Base-by-base conservation (phyloP, 2,329 filamentous ascomycete genomes). In the Microsporum canis region DNA sequence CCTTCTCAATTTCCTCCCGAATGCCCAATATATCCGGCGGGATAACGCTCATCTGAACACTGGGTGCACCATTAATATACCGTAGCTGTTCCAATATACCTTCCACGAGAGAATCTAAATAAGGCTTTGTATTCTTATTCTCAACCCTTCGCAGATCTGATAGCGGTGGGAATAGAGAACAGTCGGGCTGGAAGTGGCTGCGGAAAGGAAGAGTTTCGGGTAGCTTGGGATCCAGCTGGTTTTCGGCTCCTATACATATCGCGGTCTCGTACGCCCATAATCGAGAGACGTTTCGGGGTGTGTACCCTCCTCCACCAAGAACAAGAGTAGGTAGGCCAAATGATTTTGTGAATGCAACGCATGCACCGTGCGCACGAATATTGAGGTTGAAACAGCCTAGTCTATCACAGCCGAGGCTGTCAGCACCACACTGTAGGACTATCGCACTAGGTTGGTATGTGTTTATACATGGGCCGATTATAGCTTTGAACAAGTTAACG, bases 241-340 rank as follows among this genome's bases (percentile, higher is more conserved):
- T 80, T 63, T 88, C 81, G 61, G 85, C 85, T 66, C 86, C 85
- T 64, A 95, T 88, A 63, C 90, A 90, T 66, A 97, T 89, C 63
- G 88, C 88, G 10, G 94, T 99, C 77, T 99, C 94, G 75, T 95
- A 92, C 29, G 91, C 90, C 94, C 94, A 99, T 34, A 92, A 91
- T 60, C 94, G 88, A 47, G 94, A 94, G 5, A 99, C 94, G 70
- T 99, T 99, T 65, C 92, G 85, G 3, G 94, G 91, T 12, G 94
- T 99, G 75, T 99, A 99, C 33, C 94, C 94, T 61, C 94, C 94
- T 43, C 94, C 94, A 51, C 94, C 94, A 62, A 97, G 89, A 60
- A 99, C 84, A 57, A 99, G 85, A 64, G 97, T 81, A 2, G 94
- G 94, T 1, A 95, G 78, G 5, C 82, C 80, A 65, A 91, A 84